A percentile compares a stretch with the other conserved stretches of the same genome.
These are phyloP conservation scores for Plasmodium gonderi DNA, from an alignment of 169 alveolate genomes.

Conservation along the genomic window DNA sequence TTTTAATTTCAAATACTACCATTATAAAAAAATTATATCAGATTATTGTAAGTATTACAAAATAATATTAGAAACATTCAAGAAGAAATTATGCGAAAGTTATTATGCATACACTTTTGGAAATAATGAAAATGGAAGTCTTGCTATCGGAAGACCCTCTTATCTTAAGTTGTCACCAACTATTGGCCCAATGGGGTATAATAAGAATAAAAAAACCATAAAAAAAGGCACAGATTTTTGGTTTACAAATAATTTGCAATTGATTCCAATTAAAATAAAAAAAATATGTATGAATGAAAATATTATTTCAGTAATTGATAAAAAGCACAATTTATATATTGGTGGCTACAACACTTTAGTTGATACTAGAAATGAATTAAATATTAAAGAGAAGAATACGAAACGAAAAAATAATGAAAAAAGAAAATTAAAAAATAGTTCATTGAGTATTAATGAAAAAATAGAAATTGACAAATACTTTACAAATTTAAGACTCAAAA, in stretches of 20 bases:
- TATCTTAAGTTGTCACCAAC: slow-evolving; percentile 65
- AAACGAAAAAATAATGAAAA: slow-evolving; percentile 16
- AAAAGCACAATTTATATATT: slow-evolving; percentile 61
- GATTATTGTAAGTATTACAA: slow-evolving; percentile 56
- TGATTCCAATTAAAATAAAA: slow-evolving; percentile 55
- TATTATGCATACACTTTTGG: slow-evolving; percentile 72
- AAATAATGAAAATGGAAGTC: slow-evolving; percentile 62
- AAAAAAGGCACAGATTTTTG: slow-evolving; percentile 65
- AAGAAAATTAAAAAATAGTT: slow-evolving; percentile 4
- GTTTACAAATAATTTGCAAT: slow-evolving; percentile 72
- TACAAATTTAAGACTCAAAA: slow-evolving; percentile 52
- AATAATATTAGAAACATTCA: slow-evolving; percentile 46
- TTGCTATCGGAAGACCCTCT: slow-evolving; percentile 69
- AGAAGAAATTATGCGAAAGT: slow-evolving; percentile 52
- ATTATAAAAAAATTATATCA: slow-evolving; percentile 44
- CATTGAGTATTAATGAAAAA: slow-evolving; percentile 14
- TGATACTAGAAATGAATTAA: slow-evolving; percentile 47
- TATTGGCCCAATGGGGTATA: slow-evolving; percentile 58
- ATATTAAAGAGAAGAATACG: slow-evolving; percentile 21
- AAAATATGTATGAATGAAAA: slow-evolving; percentile 54
- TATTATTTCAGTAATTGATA: slow-evolving; percentile 63
- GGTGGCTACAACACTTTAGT: slow-evolving; percentile 32
- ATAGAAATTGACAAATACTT: slow-evolving; percentile 56
- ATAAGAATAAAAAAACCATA: slow-evolving; percentile 46
- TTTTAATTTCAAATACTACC: slow-evolving; percentile 43